Percentiles rank a stretch among this genome's conserved stretches.
These are phyloP conservation scores for Maudiozyma bulderi DNA, from an alignment of 805 yeast species.

Conservation along the genomic window DNA sequence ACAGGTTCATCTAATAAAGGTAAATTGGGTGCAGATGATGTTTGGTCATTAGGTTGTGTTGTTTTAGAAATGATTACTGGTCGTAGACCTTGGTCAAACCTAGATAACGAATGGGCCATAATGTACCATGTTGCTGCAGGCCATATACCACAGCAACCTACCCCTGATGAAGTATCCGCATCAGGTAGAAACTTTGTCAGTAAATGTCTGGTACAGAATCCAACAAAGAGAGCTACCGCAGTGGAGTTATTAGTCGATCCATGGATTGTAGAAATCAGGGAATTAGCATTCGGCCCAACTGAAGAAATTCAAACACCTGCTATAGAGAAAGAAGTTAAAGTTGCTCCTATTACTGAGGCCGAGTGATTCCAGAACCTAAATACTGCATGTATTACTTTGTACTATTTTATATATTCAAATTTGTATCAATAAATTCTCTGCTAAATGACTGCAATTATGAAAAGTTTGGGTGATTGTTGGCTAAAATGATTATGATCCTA, in stretches of 20 bases:
- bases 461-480: neutral
- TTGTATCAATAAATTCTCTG: neutral
- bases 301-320: neutral
- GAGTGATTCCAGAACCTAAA: neutral
- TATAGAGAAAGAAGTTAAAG: neutral
- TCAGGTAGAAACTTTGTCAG: slow-evolving; percentile 64
- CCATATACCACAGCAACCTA: slow-evolving; percentile 78
- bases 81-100: slow-evolving; percentile 88
- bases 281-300: slow-evolving; percentile 48
- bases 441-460: neutral
- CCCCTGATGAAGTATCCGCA: slow-evolving; percentile 63
- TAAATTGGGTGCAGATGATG: slow-evolving; percentile 46
- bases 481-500: neutral
- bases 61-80: slow-evolving; percentile 96
- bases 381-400: neutral
- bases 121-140: slow-evolving; percentile 98
- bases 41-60: slow-evolving; percentile 97
- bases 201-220: slow-evolving; percentile 74
- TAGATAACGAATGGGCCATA: slow-evolving; percentile 96
- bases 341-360: neutral
- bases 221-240: slow-evolving; percentile 71
- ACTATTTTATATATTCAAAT: neutral
- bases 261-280: slow-evolving; percentile 71
- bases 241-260: slow-evolving; percentile 79
- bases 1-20: slow-evolving; percentile 52